Conservation (phyloP, 441 rosid species). For the Breynia disticha region DNA sequence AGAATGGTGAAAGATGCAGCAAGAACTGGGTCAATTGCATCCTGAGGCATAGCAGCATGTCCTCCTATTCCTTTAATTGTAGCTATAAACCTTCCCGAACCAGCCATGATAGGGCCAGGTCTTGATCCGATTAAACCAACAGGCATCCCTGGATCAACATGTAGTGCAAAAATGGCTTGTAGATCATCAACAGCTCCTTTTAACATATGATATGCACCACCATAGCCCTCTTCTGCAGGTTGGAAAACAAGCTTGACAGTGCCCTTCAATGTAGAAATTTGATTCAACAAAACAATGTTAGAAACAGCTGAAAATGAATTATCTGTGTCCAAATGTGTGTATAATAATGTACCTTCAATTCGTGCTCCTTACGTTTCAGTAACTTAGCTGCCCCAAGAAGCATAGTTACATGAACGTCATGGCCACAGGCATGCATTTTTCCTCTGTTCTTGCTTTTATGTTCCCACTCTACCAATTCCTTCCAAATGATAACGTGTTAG, state of each 20-base stretch:
- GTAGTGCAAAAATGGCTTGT: constrained; percentile 56
- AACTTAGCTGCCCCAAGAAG: constrained; percentile 46
- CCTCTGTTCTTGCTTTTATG: constrained; percentile 33
- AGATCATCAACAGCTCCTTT: constrained; percentile 49
- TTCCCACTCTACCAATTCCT: constrained; percentile 40
- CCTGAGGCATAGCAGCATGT: constrained; percentile 54
- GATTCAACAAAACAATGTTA: too few species aligned
- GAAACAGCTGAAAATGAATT: too few species aligned
- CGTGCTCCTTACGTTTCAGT: constrained; percentile 20
- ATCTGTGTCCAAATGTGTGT: too few species aligned
- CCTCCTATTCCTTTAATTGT: constrained; percentile 50
- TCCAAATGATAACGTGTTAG: neutral
- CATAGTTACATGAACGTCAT: constrained; percentile 44
- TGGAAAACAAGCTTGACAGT: constrained; percentile 77
- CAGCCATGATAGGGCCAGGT: constrained; percentile 63
- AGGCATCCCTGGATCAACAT: constrained; percentile 41
- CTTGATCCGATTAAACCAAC: constrained; percentile 48
- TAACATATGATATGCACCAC: constrained; percentile 68
- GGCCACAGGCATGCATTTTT: constrained; percentile 54
- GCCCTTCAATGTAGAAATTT: constrained; percentile 29
- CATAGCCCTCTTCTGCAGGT: constrained; percentile 67
- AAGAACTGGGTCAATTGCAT: constrained; percentile 49
- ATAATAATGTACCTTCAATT: constrained; percentile 25
- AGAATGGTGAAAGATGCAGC: constrained; percentile 62
- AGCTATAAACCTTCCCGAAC: constrained; percentile 43